Evolutionary conservation across 257 asterid species (phyloP), one percentile per base, ranked within the genome.

Genomic region (Lycium barbarum): DNA sequence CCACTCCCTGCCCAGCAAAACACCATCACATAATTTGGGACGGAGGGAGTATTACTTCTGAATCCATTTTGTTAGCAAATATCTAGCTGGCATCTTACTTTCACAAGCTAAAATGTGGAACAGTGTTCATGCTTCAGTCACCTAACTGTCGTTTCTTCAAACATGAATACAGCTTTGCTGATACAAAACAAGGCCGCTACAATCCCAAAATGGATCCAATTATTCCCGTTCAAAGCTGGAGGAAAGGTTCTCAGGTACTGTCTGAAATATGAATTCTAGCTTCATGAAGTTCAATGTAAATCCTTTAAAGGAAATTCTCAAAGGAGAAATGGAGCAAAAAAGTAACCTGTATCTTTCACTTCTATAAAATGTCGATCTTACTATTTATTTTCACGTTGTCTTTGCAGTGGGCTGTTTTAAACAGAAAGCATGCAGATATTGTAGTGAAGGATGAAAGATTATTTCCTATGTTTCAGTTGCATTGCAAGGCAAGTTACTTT

Each of bases 171-270:
- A 96, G 99, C 88, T 96, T 96, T 89, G 93, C 98, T 86, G 98
- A 96, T 88, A 93, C 91, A 61, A 96, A 94, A 89, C 94, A 94
- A 88, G 90, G 96, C 70, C 98, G 98, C 40, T 96, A 96, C 91
- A 96, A 96, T 89, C 98, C 97, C n/a, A 96, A 91, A 91, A 96
- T 96, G 99, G 90, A 95, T 88, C 98, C 97, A 26, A 87, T 88
- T 59, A 88, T 96, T 90, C 95, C 95, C 81, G 95, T 91, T 87
- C 87, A 89, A 70, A 88, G 89, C 89, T 96, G 99, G 99, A 93
- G 98, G 90, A 96, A 96, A 89, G 99, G 99, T 85, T 96, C 99
- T 83, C 99, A 96, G 99, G 99, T 96, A 89, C 49, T 70, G 61
- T 40, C 45, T 40, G 45, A 40, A n/a, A n/a, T 17, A 47, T 80